Evolutionary conservation across 106 monocot genomes (phyloP), one percentile per base, ranked within the genome.

Genomic region (Cymbidium sinense): DNA sequence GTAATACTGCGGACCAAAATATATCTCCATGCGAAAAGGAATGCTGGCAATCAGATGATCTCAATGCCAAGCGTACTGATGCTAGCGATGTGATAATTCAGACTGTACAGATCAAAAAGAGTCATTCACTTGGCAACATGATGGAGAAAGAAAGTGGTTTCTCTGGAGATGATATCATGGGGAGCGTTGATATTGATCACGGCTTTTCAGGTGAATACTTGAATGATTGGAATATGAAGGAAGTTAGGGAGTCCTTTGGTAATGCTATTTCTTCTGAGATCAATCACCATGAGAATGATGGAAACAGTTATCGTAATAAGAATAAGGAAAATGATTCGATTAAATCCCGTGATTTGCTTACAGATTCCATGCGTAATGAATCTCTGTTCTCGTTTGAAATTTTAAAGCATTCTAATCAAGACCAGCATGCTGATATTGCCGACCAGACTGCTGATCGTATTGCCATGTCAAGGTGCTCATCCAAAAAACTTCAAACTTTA

Each of bases 111-210:
- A 76, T 95, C n/a, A 86, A 87, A 75, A 93, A 91, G 71, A 86
- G 93, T 67, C 79, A 76, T 54, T 91, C 89, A 54, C 79, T 91
- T 74, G 93, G 87, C 65, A 74, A 51, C 75, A 84, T 88, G 36
- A 70, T 92, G 29, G 80, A 83, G 15, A 85, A 81, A 71, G 84
- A 58, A 36, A 78, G 71, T 74, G 75, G 35, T 50, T 76, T 75
- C 34, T 70, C 74, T 77, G 79, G 37, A 74, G 80, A 58, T 70
- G 70, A 80, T 76, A 70, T 54, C 71, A 34, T 54, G 58, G 88
- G 83, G 51, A 85, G 77, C 77, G 83, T 81, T 78, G 81, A 71
- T 31, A 43, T 43, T 21, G 78, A 80, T 79, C 71, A 43, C 75
- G 51, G 37, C 27, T 80, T 34, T 50, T 77, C 81, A 54, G 70